phyloP scores from a whole-genome alignment of 2,329 filamentous ascomycete genomes.

The Colletotrichum sidae region DNA sequence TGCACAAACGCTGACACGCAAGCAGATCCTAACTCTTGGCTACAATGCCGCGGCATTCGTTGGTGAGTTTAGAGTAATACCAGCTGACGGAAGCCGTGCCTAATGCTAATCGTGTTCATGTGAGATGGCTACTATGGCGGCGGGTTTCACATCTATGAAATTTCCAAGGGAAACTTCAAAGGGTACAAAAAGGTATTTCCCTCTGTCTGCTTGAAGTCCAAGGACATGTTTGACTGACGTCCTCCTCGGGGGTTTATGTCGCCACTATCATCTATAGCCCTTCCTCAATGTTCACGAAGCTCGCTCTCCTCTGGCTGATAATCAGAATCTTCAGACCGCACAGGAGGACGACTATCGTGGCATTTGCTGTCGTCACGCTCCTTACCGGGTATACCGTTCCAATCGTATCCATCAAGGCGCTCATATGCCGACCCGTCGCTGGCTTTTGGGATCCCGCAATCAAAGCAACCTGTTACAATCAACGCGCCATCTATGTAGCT shows the following conservation, averaged over 20 bases:
- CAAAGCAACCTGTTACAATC: slow-evolving; percentile 47
- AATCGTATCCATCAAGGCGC: slow-evolving; percentile 43
- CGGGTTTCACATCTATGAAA: background rate
- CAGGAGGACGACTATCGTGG: slow-evolving; percentile 50
- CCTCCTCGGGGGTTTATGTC: background rate
- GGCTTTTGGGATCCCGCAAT: slow-evolving; percentile 51
- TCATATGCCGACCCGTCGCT: slow-evolving; percentile 51
- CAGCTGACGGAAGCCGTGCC: background rate
- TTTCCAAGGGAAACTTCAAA: background rate
- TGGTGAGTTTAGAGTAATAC: slow-evolving; percentile 36
- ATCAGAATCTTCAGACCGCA: slow-evolving; percentile 56
- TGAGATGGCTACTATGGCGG: background rate
- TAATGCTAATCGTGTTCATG: background rate
- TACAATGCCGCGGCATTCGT: slow-evolving; percentile 42
- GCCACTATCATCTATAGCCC: background rate
- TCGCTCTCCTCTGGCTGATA: slow-evolving; percentile 55
- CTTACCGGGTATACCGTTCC: slow-evolving; percentile 55
- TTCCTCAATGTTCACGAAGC: slow-evolving; percentile 35
- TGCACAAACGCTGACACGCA: too few species aligned
- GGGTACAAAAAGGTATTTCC: background rate
- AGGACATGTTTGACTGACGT: background rate
- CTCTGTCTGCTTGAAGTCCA: background rate
- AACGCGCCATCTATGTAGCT: slow-evolving; percentile 44
- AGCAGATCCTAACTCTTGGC: slow-evolving; percentile 43
- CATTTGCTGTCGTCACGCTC: slow-evolving; percentile 51